A percentile compares a stretch with the other conserved stretches of the same genome.
phyloP scores from a whole-genome alignment of 768 basidiomycete species.

The Agrocybe praecox region DNA sequence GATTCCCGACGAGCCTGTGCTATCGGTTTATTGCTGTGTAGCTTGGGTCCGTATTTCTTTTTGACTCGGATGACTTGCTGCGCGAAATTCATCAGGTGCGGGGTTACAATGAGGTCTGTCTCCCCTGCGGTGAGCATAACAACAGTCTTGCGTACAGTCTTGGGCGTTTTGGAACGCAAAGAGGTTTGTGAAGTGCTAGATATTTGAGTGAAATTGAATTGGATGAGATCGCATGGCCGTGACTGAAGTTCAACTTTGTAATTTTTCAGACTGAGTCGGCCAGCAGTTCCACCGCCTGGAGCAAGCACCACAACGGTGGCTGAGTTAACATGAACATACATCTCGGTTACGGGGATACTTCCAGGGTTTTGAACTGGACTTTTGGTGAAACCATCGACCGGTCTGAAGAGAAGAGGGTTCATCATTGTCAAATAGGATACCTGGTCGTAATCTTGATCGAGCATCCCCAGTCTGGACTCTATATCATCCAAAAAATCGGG shows the following conservation, averaged over 20 bases:
- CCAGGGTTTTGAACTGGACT: neutral
- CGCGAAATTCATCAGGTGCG: conserved; percentile 61
- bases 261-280: conserved; percentile 37
- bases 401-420: conserved; percentile 26
- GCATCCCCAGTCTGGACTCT: conserved; percentile 24
- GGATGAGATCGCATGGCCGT: conserved; percentile 26
- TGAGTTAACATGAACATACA: conserved; percentile 28
- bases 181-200: conserved; percentile 50
- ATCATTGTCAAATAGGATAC: conserved; percentile 30
- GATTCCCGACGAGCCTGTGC: conserved; percentile 5
- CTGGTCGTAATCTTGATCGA: conserved; percentile 47
- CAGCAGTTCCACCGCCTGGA: conserved; percentile 31
- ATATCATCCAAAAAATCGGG: conserved; percentile 35
- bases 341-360: conserved; percentile 2
- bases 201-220: conserved; percentile 22
- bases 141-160: conserved; percentile 29
- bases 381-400: neutral
- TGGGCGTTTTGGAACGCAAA: conserved; percentile 35
- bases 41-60: conserved; percentile 31
- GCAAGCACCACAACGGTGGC: conserved; percentile 36
- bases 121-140: conserved; percentile 42
- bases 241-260: conserved; percentile 25
- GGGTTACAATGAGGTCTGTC: conserved; percentile 46
- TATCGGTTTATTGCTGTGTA: conserved; percentile 13
- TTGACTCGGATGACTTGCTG: conserved; percentile 56